A percentile compares a stretch with the other conserved stretches of the same genome.
These are phyloP conservation scores for Colletotrichum orchidophilum DNA, from an alignment of 2,329 filamentous ascomycete species.

Conservation along the genomic window DNA sequence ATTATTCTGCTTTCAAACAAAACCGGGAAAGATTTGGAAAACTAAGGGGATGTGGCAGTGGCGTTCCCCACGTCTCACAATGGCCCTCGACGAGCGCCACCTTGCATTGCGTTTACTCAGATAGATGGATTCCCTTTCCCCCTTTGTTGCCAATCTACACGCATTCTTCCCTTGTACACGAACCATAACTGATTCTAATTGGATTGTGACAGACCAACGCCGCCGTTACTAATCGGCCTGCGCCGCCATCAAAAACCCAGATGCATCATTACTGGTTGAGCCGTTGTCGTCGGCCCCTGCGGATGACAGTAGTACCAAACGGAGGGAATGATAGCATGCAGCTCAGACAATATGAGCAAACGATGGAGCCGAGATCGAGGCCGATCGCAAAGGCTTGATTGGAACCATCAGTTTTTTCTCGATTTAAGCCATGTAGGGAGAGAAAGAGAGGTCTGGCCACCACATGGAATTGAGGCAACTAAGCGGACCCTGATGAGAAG, in stretches of 20 bases:
- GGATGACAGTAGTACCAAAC: background rate
- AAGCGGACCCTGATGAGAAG: conserved; percentile 3
- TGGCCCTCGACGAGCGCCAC: background rate
- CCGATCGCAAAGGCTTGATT: conserved; percentile 23
- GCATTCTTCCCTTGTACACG: conserved; percentile 38
- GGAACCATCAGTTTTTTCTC: background rate
- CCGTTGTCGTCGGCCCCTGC: conserved; percentile 1
- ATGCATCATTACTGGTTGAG: background rate
- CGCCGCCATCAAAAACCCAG: background rate
- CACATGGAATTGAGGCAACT: background rate
- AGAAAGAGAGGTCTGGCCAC: background rate
- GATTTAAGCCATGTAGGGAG: background rate
- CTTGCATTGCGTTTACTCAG: conserved; percentile 27
- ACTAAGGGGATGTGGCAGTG: conserved; percentile 5
- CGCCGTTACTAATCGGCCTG: conserved; percentile 40
- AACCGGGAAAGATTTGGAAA: background rate
- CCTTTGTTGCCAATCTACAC: conserved; percentile 29
- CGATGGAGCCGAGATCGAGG: conserved; percentile 3
- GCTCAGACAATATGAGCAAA: conserved; percentile 7
- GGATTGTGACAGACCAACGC: conserved; percentile 53
- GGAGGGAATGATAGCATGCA: conserved; percentile 4
- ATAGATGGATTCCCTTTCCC: conserved; percentile 27
- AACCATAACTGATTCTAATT: conserved; percentile 52
- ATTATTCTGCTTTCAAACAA: background rate
- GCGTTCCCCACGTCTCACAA: conserved; percentile 3